Conservation (phyloP, 2,329 filamentous ascomycete species). For the Diaporthe sp. region DNA sequence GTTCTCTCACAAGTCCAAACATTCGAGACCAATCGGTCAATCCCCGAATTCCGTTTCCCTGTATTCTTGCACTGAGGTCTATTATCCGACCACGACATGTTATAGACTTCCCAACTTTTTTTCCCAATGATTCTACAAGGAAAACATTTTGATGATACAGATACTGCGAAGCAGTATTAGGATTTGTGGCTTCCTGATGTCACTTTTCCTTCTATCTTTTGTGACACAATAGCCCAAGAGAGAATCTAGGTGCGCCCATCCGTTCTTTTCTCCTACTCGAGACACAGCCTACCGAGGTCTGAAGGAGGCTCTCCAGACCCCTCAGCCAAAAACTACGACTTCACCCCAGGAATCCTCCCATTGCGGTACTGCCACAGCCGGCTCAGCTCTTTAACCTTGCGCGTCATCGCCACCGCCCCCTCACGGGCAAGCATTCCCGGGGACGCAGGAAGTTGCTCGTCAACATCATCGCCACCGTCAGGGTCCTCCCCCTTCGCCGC, state of each 20-base stretch:
- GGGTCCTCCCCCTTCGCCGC: constrained; percentile 56
- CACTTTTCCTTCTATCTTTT: not conserved
- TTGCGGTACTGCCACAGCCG: constrained; percentile 74
- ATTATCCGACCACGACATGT: not conserved
- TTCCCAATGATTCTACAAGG: not conserved
- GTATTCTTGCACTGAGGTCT: not conserved
- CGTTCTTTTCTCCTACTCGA: not conserved
- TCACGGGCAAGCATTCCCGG: constrained; percentile 50
- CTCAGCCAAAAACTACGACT: constrained; percentile 44
- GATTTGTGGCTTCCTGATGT: not conserved
- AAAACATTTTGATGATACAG: not conserved
- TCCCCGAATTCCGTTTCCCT: not conserved
- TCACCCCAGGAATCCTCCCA: constrained; percentile 63
- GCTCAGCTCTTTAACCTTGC: constrained; percentile 69
- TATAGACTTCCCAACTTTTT: not conserved
- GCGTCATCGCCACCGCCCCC: not conserved
- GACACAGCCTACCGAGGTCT: not conserved
- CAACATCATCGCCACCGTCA: constrained; percentile 36
- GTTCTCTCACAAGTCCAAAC: not conserved
- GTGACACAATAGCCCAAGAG: not conserved
- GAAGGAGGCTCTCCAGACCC: not conserved
- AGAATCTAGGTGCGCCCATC: not conserved
- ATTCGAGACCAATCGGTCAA: not conserved
- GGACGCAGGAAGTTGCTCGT: constrained; percentile 38
- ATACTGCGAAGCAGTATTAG: not conserved